Evolutionary conservation across 2,329 filamentous ascomycete genomes (phyloP).

Genomic region (Arthrinium puccinioides): DNA sequence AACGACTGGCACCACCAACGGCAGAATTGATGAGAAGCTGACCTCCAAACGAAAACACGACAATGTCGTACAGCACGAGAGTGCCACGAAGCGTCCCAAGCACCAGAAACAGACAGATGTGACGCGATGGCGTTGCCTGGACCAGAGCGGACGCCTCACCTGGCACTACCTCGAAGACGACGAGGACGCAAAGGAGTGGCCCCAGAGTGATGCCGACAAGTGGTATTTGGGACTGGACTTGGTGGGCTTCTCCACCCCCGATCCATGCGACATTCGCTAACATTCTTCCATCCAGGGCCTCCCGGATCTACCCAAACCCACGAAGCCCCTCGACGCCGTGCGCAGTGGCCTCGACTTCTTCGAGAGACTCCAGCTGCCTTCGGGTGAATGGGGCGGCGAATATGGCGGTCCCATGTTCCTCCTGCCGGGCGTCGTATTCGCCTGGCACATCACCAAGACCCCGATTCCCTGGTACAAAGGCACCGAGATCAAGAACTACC

Average conservation of each 20-base stretch:
- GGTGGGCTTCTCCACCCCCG: constrained; percentile 36
- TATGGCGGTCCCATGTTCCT: constrained; percentile 98
- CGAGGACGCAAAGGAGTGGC: constrained; percentile 67
- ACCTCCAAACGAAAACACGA: constrained; percentile 36
- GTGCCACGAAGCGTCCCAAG: constrained; percentile 34
- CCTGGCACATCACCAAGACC: constrained; percentile 85
- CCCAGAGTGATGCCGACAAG: constrained; percentile 82
- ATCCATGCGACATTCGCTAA: not conserved
- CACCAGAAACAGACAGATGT: constrained; percentile 64
- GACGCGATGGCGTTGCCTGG: constrained; percentile 74
- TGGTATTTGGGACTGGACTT: constrained; percentile 75
- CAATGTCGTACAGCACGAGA: constrained; percentile 21
- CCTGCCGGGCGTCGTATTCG: constrained; percentile 74
- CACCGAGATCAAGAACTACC: constrained; percentile 86
- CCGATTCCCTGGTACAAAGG: constrained; percentile 73
- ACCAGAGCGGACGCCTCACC: constrained; percentile 79
- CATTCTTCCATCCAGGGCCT: constrained; percentile 50
- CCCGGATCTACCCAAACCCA: constrained; percentile 62
- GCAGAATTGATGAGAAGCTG: not conserved
- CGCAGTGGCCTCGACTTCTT: constrained; percentile 84
- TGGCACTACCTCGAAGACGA: constrained; percentile 86
- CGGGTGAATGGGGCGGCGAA: constrained; percentile 94
- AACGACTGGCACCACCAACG: constrained; percentile 6
- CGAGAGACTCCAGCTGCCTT: constrained; percentile 77
- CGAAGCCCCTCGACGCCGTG: constrained; percentile 68